Conservation (phyloP, 306 rosid species). For the Quercus engelmannii region DNA sequence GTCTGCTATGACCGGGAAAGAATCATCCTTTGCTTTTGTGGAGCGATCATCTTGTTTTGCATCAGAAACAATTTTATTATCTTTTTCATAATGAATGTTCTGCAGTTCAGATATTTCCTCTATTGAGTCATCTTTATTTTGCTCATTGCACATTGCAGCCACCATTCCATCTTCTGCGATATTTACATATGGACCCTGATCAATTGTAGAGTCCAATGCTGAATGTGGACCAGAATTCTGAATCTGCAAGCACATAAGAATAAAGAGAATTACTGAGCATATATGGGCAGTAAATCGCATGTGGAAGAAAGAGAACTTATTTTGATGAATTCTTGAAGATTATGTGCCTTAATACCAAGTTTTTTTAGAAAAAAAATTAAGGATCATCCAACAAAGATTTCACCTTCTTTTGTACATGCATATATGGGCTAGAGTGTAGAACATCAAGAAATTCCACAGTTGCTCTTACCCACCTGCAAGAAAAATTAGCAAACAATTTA, state of each 20-base stretch:
- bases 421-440: slow-evolving; percentile 50
- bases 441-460: slow-evolving; percentile 61
- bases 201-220: slow-evolving; percentile 46
- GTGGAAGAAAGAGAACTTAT: background rate
- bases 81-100: slow-evolving; percentile 14
- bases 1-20: slow-evolving; percentile 11
- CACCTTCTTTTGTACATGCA: slow-evolving; percentile 79
- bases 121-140: slow-evolving; percentile 19
- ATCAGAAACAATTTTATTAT: slow-evolving; percentile 22
- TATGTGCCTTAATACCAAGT: background rate
- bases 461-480: slow-evolving; percentile 92
- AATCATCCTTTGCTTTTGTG: slow-evolving; percentile 26
- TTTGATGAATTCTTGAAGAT: background rate
- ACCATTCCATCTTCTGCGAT: slow-evolving; percentile 80
- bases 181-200: slow-evolving; percentile 82
- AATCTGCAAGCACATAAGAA: slow-evolving; percentile 31
- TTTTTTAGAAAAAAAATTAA: slow-evolving; percentile 4
- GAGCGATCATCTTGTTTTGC: slow-evolving; percentile 22
- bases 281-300: slow-evolving; percentile 4
- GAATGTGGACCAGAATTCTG: slow-evolving; percentile 39
- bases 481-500: background rate
- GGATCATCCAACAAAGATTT: background rate
- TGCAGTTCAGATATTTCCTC: slow-evolving; percentile 38
- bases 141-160: slow-evolving; percentile 58
- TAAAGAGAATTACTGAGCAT: slow-evolving; percentile 23